Base-by-base conservation (phyloP, 1,284 basidiomycete genomes). In the Heterobasidion annosum region DNA sequence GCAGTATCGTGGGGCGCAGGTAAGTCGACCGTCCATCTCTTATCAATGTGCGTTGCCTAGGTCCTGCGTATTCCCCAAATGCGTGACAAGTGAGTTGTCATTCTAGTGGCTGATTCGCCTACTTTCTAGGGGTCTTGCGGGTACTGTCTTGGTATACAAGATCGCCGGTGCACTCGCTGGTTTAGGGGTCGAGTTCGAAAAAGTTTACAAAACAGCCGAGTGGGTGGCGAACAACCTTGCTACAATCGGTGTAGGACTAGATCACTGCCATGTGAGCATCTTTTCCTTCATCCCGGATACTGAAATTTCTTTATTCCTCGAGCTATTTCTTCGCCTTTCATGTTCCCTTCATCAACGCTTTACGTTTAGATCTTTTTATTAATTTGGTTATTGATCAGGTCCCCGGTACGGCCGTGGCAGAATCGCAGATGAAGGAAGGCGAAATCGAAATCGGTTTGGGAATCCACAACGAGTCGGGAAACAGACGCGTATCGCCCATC, bases 401-500 rank as follows among this genome's bases (percentile, higher is more conserved):
- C 52, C 90, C 92, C 6, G 93, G 92, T 16, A 94, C 91, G 1
- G 82, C 81, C 0, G 64, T 78, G 2, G 68, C 74, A 2, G 71
- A 81, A 49, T 79, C 80, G 2, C 79, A 86, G 64, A 74, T 95
- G 7, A 72, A 73, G 8, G 64, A 70, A 3, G 70, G 78, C 44
- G 90, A 94, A 69, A 81, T 93, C 52, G 92, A 95, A 68, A 85
- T 95, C 54, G 93, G 94, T 10, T 77, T 90, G 76, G 90, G 90
- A 16, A 95, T 96, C 58, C 93, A 98, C 73, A 98, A 98, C 66
- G 94, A 98, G 70, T 79, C 86, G 33, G 95, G 94, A 9, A 76
- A 84, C 62, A 74, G 74, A 53, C 84, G 86, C 35, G 65, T 92
- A 51, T 86, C 82, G 3, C 89, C 85, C 18, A 75, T 87, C 3